phyloP scores from a whole-genome alignment of 495 filamentous ascomycete genomes.

The Rusavskia elegans region DNA sequence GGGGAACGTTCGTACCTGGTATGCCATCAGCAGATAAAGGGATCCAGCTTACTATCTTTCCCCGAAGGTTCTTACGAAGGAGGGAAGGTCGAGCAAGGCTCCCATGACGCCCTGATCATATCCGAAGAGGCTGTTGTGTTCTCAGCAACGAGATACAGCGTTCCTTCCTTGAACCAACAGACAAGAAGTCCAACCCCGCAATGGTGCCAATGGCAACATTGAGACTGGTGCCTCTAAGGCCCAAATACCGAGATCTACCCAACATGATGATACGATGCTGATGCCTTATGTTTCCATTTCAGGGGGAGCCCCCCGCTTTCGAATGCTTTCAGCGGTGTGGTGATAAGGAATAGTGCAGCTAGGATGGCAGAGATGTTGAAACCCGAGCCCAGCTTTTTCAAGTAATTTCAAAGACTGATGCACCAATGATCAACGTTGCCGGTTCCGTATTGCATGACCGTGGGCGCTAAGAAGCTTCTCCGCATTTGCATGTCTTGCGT shows the following conservation, averaged over 20 bases:
- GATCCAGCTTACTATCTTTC: not conserved
- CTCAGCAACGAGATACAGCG: not conserved
- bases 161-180: no score
- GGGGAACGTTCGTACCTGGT: constrained; percentile 35
- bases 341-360: no score
- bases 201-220: constrained; percentile 53
- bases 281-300: not conserved
- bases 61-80: constrained; percentile 1
- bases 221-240: constrained; percentile 47
- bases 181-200: constrained; percentile 55
- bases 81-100: constrained; percentile 9
- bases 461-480: no score
- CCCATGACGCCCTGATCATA: constrained; percentile 34
- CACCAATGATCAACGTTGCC: no score
- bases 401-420: no score
- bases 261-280: constrained; percentile 15
- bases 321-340: no score
- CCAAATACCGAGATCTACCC: constrained; percentile 36
- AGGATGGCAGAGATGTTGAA: no score
- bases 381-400: no score
- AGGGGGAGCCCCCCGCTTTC: no score
- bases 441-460: no score
- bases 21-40: not conserved
- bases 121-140: constrained; percentile 24
- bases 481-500: no score